A percentile compares a stretch with the other conserved stretches of the same genome.
phyloP scores from a whole-genome alignment of 169 alveolate genomes.

The Plasmodium reichenowi region DNA sequence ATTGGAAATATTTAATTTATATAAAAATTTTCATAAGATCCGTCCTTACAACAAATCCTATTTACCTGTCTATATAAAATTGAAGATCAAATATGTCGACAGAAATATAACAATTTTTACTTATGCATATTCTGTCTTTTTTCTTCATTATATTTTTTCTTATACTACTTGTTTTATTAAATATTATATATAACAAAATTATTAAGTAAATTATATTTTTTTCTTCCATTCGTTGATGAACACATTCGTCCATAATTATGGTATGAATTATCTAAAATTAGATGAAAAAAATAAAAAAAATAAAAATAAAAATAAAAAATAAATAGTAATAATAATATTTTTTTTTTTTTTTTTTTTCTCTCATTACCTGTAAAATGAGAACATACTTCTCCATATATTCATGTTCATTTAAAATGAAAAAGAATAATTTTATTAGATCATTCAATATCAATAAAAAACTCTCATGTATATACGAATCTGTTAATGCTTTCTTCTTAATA shows the following conservation, averaged over 20 bases:
- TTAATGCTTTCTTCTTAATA: neutral
- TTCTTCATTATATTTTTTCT: conserved; percentile 7
- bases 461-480: conserved; percentile 9
- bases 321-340: neutral
- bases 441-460: conserved; percentile 4
- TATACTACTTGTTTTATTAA: conserved; percentile 30
- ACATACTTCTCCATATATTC: conserved; percentile 30
- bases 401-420: conserved; percentile 15
- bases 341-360: neutral
- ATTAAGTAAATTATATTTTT: conserved; percentile 20
- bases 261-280: conserved; percentile 35
- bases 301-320: neutral
- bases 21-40: no score
- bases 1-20: no score
- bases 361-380: conserved; percentile 48
- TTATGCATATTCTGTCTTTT: conserved; percentile 45
- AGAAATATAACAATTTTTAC: conserved; percentile 29
- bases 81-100: conserved; percentile 34
- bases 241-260: conserved; percentile 13
- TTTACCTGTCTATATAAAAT: conserved; percentile 48
- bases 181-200: conserved; percentile 38
- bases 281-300: neutral
- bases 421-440: conserved; percentile 17
- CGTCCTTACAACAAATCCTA: no score
- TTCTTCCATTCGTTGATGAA: conserved; percentile 13